phyloP scores from a whole-genome alignment of 768 basidiomycete species.

The Tricholoma furcatifolium region DNA sequence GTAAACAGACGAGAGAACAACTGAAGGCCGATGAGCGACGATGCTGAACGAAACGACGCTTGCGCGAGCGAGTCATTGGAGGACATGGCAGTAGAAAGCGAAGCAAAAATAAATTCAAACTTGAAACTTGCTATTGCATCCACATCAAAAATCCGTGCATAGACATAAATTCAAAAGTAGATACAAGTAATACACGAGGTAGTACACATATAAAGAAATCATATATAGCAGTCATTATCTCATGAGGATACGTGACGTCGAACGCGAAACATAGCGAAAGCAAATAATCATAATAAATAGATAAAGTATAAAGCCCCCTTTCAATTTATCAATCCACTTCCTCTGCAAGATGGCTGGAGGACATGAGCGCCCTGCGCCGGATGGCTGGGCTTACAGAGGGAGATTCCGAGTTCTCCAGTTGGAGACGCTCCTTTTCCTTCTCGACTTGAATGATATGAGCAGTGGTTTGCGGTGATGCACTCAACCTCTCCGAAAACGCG shows the following conservation, averaged over 20 bases:
- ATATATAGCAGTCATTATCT: constrained; percentile 12
- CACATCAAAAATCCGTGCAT: constrained; percentile 1
- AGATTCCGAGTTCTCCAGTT: constrained; percentile 3
- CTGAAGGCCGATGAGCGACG: constrained; percentile 83
- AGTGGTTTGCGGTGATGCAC: constrained; percentile 39
- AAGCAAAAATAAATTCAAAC: background rate
- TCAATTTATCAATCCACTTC: constrained; percentile 14
- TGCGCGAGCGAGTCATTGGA: constrained; percentile 23
- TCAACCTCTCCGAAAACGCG: constrained; percentile 67
- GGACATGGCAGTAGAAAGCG: constrained; percentile 9
- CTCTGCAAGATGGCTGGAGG: constrained; percentile 9
- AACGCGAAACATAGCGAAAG: constrained; percentile 6
- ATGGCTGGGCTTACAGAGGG: constrained; percentile 2
- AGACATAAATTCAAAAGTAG: background rate
- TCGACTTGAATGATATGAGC: constrained; percentile 28
- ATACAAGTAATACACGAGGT: constrained; percentile 16
- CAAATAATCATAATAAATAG: constrained; percentile 16
- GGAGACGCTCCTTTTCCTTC: constrained; percentile 17
- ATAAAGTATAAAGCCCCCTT: background rate
- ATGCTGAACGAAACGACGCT: constrained; percentile 41
- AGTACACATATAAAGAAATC: constrained; percentile 8
- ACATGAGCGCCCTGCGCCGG: constrained; percentile 21
- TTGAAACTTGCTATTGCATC: background rate
- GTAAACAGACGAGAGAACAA: constrained; percentile 82
- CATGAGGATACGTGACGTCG: constrained; percentile 11